Percentiles rank a stretch among this genome's conserved stretches.
Evolutionary conservation across 371 early-diverging fungal genomes (phyloP).

Genomic region (Dinochytrium kinnereticum): DNA sequence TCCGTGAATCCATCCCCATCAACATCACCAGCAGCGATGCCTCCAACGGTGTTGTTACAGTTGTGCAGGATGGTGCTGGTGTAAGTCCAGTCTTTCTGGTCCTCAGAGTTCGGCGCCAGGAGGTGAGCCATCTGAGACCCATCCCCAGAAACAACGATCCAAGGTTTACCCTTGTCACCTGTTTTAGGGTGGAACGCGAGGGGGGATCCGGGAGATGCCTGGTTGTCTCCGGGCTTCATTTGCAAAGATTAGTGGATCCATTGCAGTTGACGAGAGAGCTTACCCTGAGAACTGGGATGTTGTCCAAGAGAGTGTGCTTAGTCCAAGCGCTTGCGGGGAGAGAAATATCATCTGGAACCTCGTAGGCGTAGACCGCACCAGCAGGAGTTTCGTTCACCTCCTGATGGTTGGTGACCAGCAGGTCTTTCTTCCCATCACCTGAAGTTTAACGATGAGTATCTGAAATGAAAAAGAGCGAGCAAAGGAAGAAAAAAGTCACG

Average conservation of each 20-base stretch:
- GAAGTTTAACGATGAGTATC: neutral
- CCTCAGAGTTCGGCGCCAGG: slow-evolving; percentile 23
- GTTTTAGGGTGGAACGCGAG: slow-evolving; percentile 27
- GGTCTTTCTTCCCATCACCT: slow-evolving; percentile 33
- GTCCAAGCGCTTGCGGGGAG: slow-evolving; percentile 16
- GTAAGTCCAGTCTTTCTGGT: slow-evolving; percentile 29
- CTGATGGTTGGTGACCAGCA: slow-evolving; percentile 38
- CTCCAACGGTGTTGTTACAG: slow-evolving; percentile 33
- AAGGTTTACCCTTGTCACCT: slow-evolving; percentile 28
- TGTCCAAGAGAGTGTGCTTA: slow-evolving; percentile 23
- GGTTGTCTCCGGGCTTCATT: slow-evolving; percentile 7
- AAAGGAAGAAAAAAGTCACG: too few species aligned
- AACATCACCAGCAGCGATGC: slow-evolving; percentile 29
- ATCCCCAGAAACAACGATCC: slow-evolving; percentile 34
- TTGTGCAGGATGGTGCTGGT: slow-evolving; percentile 25
- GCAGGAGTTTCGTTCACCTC: slow-evolving; percentile 8
- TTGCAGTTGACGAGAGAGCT: neutral
- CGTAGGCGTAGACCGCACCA: slow-evolving; percentile 31
- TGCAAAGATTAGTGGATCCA: neutral
- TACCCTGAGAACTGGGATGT: slow-evolving; percentile 23
- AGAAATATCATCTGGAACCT: slow-evolving; percentile 13
- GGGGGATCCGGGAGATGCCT: slow-evolving; percentile 33
- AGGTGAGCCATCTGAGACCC: slow-evolving; percentile 26
- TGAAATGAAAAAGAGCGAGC: too few species aligned
- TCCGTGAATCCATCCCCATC: slow-evolving; percentile 37